Evolutionary conservation across 345 rosid genomes (phyloP).

Genomic region (Orychophragmus violaceus): DNA sequence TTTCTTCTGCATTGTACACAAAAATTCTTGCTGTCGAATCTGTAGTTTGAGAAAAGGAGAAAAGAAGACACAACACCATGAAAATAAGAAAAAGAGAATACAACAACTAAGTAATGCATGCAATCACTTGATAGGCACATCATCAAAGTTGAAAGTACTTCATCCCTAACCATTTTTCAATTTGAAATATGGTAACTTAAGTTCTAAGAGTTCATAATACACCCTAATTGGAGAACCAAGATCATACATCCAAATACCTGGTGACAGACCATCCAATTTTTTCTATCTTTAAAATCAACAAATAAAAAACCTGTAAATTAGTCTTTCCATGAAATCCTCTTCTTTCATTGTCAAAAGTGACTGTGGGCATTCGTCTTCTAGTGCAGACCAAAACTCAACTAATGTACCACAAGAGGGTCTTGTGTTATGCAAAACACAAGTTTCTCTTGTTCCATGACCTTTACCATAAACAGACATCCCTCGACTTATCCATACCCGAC

Average conservation of each 20-base stretch:
- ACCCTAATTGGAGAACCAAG: background rate
- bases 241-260: background rate
- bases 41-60: slow-evolving; percentile 27
- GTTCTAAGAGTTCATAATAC: background rate
- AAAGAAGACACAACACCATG: background rate
- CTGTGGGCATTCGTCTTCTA: slow-evolving; percentile 74
- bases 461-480: slow-evolving; percentile 71
- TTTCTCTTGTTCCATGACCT: slow-evolving; percentile 88
- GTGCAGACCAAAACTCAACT: slow-evolving; percentile 92
- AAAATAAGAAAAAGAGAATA: background rate
- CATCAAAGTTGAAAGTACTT: background rate
- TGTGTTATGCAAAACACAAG: slow-evolving; percentile 90
- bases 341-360: slow-evolving; percentile 96
- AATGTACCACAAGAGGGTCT: slow-evolving; percentile 87
- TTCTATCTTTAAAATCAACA: slow-evolving; percentile 18
- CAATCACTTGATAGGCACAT: slow-evolving; percentile 2
- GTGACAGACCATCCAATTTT: background rate
- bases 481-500: slow-evolving; percentile 97
- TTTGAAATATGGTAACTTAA: background rate
- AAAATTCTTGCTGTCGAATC: slow-evolving; percentile 96
- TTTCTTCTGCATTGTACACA: slow-evolving; percentile 95
- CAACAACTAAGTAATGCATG: background rate
- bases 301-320: slow-evolving; percentile 70
- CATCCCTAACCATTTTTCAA: background rate
- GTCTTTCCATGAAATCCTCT: slow-evolving; percentile 95